These are phyloP conservation scores for Xylona heveae DNA, from an alignment of 495 filamentous ascomycete genomes.

Conservation along the genomic window DNA sequence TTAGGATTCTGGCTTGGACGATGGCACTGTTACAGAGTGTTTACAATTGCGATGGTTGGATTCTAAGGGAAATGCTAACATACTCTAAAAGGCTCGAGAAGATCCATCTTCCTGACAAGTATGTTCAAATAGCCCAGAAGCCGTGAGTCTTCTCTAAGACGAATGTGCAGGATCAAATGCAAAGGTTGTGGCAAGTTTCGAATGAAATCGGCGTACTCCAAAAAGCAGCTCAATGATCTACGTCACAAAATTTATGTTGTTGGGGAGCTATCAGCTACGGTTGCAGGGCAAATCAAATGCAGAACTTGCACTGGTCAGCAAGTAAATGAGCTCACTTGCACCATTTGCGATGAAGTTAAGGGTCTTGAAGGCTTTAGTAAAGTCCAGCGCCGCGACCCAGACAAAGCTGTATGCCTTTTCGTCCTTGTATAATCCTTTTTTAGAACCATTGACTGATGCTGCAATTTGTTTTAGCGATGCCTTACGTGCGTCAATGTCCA, in stretches of 20 bases:
- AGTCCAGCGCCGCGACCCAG: constrained; percentile 24
- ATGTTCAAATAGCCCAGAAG: not conserved
- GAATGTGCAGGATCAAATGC: constrained; percentile 24
- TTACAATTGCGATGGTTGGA: too few relatives aligned
- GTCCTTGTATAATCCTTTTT: not conserved
- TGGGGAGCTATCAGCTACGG: not conserved
- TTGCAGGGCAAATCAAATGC: constrained; percentile 11
- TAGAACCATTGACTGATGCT: not conserved
- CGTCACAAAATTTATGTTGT: constrained; percentile 8
- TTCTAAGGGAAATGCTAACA: not conserved
- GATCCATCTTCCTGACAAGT: constrained; percentile 1
- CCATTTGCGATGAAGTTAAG: constrained; percentile 24
- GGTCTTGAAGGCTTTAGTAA: constrained; percentile 32
- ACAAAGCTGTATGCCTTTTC: constrained; percentile 16
- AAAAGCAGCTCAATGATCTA: constrained; percentile 21
- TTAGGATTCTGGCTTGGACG: not conserved
- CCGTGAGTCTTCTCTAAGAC: constrained; percentile 8
- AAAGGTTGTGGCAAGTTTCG: constrained; percentile 22
- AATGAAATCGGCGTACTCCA: constrained; percentile 19
- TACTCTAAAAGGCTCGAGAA: not conserved
- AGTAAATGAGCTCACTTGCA: constrained; percentile 15
- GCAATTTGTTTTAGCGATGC: constrained; percentile 16
- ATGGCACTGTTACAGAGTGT: not conserved
- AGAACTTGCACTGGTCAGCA: constrained; percentile 14
- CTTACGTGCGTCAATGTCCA: constrained; percentile 26